Evolutionary conservation across 2,329 filamentous ascomycete species (phyloP).

Genomic region (Talaromyces islandicus): DNA sequence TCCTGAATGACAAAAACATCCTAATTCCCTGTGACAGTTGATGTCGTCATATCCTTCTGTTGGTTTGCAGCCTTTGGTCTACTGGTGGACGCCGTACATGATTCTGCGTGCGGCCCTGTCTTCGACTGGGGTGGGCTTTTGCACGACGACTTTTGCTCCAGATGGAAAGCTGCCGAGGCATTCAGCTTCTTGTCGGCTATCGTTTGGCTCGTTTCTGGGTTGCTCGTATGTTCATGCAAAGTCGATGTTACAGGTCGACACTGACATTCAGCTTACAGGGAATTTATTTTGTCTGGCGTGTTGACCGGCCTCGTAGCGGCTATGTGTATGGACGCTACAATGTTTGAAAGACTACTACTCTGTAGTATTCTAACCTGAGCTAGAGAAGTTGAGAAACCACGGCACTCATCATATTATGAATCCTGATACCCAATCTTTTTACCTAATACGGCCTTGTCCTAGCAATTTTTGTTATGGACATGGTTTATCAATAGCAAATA

Average conservation of each 20-base stretch:
- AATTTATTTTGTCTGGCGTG: slow-evolving; percentile 13
- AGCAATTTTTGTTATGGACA: not conserved
- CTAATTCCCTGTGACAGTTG: slow-evolving; percentile 36
- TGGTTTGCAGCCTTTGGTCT: slow-evolving; percentile 68
- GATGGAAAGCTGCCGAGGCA: slow-evolving; percentile 65
- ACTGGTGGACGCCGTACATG: slow-evolving; percentile 52
- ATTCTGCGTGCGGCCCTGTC: slow-evolving; percentile 48
- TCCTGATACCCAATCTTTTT: not conserved
- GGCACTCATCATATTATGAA: not conserved
- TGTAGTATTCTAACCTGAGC: not conserved
- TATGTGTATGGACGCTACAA: slow-evolving; percentile 11
- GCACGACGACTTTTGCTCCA: slow-evolving; percentile 51
- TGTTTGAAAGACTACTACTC: slow-evolving; percentile 1
- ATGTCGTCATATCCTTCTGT: slow-evolving; percentile 60
- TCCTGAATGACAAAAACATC: not conserved
- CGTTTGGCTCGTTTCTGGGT: slow-evolving; percentile 61
- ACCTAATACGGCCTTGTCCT: not conserved
- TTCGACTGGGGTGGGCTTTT: slow-evolving; percentile 57
- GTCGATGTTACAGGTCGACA: not conserved
- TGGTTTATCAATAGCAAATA: not conserved
- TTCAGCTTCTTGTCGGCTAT: slow-evolving; percentile 67
- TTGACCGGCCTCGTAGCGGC: slow-evolving; percentile 3
- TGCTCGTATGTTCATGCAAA: slow-evolving; percentile 39
- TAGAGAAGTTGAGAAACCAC: not conserved
- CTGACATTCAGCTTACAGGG: slow-evolving; percentile 1